Conservation (phyloP, 495 filamentous ascomycete species). For the Hypoxylon lienhwacheense region DNA sequence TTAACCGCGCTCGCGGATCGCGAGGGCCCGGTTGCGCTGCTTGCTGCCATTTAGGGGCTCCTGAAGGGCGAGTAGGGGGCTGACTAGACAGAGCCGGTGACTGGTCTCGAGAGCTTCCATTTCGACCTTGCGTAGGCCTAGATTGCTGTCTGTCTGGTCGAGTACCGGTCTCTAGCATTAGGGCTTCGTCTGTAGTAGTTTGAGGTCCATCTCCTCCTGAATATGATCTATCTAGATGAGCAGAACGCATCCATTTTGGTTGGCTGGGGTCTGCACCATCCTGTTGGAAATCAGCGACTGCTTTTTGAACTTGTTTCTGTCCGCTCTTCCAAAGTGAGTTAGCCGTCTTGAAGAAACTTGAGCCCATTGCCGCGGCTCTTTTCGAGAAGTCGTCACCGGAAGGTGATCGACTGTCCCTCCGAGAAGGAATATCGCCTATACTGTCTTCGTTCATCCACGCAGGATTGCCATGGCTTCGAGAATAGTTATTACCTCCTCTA, state of each 20-base stretch:
- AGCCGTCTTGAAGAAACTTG: conserved; percentile 87
- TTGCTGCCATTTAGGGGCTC: conserved; percentile 52
- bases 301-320: conserved; percentile 92
- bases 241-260: conserved; percentile 92
- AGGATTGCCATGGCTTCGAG: conserved; percentile 39
- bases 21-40: conserved; percentile 39
- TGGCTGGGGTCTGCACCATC: conserved; percentile 71
- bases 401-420: conserved; percentile 59
- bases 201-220: conserved; percentile 31
- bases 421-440: conserved; percentile 46
- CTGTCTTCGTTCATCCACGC: conserved; percentile 44
- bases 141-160: conserved; percentile 50
- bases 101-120: conserved; percentile 44
- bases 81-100: conserved; percentile 49
- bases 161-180: conserved; percentile 77
- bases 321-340: conserved; percentile 92
- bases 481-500: conserved; percentile 39
- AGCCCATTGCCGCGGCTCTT: conserved; percentile 78
- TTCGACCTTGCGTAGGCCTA: conserved; percentile 27
- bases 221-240: conserved; percentile 44
- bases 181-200: conserved; percentile 77
- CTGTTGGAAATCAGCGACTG: conserved; percentile 84
- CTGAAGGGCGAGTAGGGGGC: conserved; percentile 26
- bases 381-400: conserved; percentile 77
- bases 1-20: conserved; percentile 64